phyloP scores from a whole-genome alignment of 305 asterid genomes.

The Coffea humblotiana region DNA sequence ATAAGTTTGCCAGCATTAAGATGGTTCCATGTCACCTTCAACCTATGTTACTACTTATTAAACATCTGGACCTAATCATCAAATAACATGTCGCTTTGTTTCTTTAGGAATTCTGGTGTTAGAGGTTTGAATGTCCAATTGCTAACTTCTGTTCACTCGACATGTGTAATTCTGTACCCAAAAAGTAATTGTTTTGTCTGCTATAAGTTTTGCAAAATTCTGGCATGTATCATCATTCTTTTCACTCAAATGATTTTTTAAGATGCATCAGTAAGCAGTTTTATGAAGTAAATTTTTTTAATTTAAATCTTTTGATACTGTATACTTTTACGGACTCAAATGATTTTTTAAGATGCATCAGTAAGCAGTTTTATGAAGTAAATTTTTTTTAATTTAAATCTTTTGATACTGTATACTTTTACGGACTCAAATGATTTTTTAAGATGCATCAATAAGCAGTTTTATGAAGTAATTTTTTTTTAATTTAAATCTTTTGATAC shows the following conservation, averaged over 20 bases:
- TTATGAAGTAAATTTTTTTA: too few species aligned
- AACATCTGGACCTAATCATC: background rate
- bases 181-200: background rate
- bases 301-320: too few species aligned
- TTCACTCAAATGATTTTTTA: background rate
- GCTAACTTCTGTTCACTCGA: background rate
- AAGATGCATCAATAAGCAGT: background rate
- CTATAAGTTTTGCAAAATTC: background rate
- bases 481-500: too few species aligned
- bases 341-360: background rate
- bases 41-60: too few species aligned
- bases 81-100: background rate
- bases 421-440: background rate
- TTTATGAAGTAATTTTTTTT: too few species aligned
- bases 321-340: too few species aligned
- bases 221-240: too few species aligned
- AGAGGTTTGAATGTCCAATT: background rate
- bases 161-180: constrained; percentile 3
- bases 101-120: background rate
- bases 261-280: background rate
- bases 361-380: background rate
- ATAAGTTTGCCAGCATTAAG: background rate
- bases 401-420: too few species aligned
- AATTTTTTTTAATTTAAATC: too few species aligned
- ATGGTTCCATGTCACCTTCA: background rate